Evolutionary conservation across 1,284 basidiomycete genomes (phyloP).

Genomic region (Malassezia pachydermatis): DNA sequence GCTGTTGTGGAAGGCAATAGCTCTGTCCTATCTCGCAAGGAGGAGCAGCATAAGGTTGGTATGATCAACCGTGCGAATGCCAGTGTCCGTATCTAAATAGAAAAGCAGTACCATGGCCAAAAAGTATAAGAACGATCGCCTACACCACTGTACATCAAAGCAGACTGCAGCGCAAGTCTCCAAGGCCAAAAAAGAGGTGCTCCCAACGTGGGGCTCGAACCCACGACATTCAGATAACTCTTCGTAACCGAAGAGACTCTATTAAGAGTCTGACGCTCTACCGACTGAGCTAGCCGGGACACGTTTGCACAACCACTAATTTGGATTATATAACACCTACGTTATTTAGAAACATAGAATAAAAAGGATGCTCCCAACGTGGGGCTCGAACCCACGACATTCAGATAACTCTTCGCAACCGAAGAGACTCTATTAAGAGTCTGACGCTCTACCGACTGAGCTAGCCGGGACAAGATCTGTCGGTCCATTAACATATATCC

Average conservation of each 20-base stretch:
- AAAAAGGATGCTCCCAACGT: slow-evolving; percentile 29
- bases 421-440: slow-evolving; percentile 36
- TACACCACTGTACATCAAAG: neutral
- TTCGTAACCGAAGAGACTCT: slow-evolving; percentile 17
- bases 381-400: slow-evolving; percentile 48
- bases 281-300: slow-evolving; percentile 49
- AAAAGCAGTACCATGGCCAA: neutral
- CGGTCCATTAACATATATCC: neutral
- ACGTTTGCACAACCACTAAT: neutral
- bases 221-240: slow-evolving; percentile 43
- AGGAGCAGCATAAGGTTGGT: slow-evolving; percentile 58
- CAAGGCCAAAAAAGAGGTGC: slow-evolving; percentile 19
- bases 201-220: slow-evolving; percentile 48
- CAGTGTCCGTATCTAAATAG: slow-evolving; percentile 30
- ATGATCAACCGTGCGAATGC: slow-evolving; percentile 63
- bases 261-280: slow-evolving; percentile 49
- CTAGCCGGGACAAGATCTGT: slow-evolving; percentile 40
- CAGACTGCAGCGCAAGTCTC: neutral
- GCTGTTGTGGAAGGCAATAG: slow-evolving; percentile 48
- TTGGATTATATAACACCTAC: neutral
- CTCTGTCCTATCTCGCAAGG: slow-evolving; percentile 46
- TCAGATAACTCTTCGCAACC: slow-evolving; percentile 27
- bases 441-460: slow-evolving; percentile 49
- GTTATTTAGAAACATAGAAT: neutral
- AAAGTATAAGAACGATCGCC: too few species aligned